Evolutionary conservation across 2,329 filamentous ascomycete species (phyloP).

Genomic region (Paracoccidioides lutzii): DNA sequence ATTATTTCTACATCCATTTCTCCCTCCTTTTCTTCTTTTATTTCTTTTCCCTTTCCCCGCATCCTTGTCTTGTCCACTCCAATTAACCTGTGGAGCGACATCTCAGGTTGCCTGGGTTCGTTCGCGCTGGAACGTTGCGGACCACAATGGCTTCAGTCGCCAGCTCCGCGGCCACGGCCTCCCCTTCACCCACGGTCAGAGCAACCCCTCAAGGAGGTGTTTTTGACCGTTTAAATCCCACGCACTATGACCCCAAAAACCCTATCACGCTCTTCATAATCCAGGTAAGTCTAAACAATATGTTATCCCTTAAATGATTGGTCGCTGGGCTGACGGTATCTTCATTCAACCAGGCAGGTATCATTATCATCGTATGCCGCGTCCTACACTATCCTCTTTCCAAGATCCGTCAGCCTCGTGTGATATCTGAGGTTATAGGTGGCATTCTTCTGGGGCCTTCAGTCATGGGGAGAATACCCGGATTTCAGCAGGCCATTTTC

Average conservation of each 20-base stretch:
- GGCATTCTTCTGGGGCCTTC: constrained; percentile 76
- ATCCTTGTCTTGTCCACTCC: too few relatives aligned
- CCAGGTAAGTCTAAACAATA: constrained; percentile 38
- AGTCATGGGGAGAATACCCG: constrained; percentile 73
- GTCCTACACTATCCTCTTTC: constrained; percentile 64
- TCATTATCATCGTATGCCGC: constrained; percentile 64
- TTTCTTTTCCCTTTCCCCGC: not conserved
- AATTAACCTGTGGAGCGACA: not conserved
- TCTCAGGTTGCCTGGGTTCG: not conserved
- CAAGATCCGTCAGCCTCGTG: constrained; percentile 63
- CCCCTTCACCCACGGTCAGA: constrained; percentile 20
- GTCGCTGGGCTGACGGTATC: not conserved
- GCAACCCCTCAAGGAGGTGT: constrained; percentile 52
- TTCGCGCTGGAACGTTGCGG: not conserved
- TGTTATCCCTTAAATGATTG: not conserved
- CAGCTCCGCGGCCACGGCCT: constrained; percentile 7
- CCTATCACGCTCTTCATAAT: constrained; percentile 67
- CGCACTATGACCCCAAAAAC: constrained; percentile 54
- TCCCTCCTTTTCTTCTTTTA: not conserved
- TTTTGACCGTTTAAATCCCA: constrained; percentile 57
- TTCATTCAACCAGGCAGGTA: constrained; percentile 41
- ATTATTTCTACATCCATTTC: not conserved
- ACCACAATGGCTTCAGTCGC: constrained; percentile 6
- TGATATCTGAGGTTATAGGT: constrained; percentile 76
- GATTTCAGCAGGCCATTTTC: constrained; percentile 66